Evolutionary conservation across 192 early-diverging fungal genomes (phyloP), one percentile per base, ranked within the genome.

Genomic region (Rhizophagus clarus): DNA sequence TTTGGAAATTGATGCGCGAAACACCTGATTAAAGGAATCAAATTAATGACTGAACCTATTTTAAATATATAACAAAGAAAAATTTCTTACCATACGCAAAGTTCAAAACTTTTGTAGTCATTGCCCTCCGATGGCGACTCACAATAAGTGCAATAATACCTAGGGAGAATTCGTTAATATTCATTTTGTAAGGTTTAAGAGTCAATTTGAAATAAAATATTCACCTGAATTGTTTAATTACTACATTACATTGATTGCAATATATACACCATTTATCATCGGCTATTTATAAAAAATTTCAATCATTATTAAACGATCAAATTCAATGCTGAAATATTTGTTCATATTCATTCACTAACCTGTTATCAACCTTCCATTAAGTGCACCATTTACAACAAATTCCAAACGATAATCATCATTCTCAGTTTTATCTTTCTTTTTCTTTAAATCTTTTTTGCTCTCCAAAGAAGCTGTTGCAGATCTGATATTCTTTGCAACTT

Each of bases 71-170:
- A 81, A 56, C 66, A 20, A 42, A 31, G 1, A 2, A 24, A 70
- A 32, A 29, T 24, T 61, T 14, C 47, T 80, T 82, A 86, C 85
- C 82, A 66, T 56, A 90, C 64, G 71, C 93, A 96, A n/a, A 95
- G 84, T 28, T 94, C 93, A 75, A 93, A 94, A 81, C 90, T 93
- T 71, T 91, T 82, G 64, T 93, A 90, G 75, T 90, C 88, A 31
- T 88, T 83, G 1, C 91, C 91, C 45, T 89, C 91, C 22, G 88
- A 87, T 0, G 90, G 88, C 22, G 82, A 83, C 82, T 97, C 96
- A 79, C 96, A 97, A 69, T 90, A 91, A 26, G 89, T 93, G 80
- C 96, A 97, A 78, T 93, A 97, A 81, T 87, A 86, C 14, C 87
- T 87, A 74, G 9, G 22, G 45, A 10, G 64, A 8, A 45, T 22